A percentile compares a stretch with the other conserved stretches of the same genome.
phyloP scores from a whole-genome alignment of 371 early-diverging fungal species.

The Rhizomucor pusillus region DNA sequence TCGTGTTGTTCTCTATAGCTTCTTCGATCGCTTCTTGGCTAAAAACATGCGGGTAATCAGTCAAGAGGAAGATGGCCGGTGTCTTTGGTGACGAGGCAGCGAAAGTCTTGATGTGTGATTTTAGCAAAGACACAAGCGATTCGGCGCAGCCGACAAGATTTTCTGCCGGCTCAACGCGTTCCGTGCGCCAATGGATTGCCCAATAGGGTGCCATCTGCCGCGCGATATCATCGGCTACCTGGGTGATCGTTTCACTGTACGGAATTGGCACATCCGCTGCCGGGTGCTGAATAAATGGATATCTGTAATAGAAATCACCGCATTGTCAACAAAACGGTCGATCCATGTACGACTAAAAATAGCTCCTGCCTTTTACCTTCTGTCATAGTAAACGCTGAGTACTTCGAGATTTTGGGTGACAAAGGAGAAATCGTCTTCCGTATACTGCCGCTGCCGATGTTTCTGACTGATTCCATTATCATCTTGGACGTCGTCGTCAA shows the following conservation, averaged over 20 bases:
- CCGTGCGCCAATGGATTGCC: conserved; percentile 41
- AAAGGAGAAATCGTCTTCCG: conserved; percentile 1
- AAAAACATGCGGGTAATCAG: conserved; percentile 36
- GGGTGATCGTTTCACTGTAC: conserved; percentile 23
- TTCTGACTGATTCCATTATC: no score
- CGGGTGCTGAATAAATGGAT: conserved; percentile 25
- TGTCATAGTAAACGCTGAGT: conserved; percentile 27
- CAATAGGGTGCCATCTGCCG: conserved; percentile 19
- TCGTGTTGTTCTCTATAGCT: neutral
- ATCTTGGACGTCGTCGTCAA: no score
- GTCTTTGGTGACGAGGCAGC: neutral
- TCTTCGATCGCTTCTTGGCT: conserved; percentile 1
- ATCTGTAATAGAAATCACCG: conserved; percentile 21
- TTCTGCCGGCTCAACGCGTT: conserved; percentile 20
- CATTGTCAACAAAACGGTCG: neutral
- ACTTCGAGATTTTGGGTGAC: conserved; percentile 18
- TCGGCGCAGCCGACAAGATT: conserved; percentile 26
- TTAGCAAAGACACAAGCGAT: conserved; percentile 14
- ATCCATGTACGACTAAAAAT: neutral
- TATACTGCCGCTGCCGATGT: neutral
- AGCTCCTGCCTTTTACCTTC: conserved; percentile 19
- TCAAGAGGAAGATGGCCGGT: conserved; percentile 27
- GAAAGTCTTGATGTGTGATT: neutral
- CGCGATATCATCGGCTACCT: conserved; percentile 16
- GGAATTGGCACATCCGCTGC: conserved; percentile 23